Base-by-base conservation (phyloP, 768 basidiomycete genomes). In the Mycena pura region DNA sequence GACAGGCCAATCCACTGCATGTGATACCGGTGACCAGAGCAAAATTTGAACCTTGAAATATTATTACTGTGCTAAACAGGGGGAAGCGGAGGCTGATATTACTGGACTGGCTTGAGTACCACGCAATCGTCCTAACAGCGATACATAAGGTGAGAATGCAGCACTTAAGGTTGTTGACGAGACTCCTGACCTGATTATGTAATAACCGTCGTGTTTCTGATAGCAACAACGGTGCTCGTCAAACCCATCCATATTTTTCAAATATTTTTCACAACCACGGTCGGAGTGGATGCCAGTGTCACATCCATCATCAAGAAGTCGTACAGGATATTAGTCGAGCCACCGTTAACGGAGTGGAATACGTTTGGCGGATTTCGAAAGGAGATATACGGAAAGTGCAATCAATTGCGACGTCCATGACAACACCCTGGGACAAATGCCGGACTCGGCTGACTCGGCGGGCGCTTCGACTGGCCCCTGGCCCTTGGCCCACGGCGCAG, bases 1-100 rank as follows among this genome's bases (percentile, higher is more conserved):
- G 72, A 73, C 13, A 75, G 66, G 21, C 74, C 73, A 72, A 74
- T 25, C 73, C 74, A 52, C 46, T 70, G 54, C 74, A 75, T 31
- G 70, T 75, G 24, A 75, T 73, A 22, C 70, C 68, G 21, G 64
- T 71, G 9, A 72, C 71, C 0, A 63, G 61, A 1, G 69, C 72
- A 31, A 69, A 73, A 57, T 74, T 70, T 13, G 69, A 68, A 6
- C 72, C 64, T 64, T 24, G 22, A 27, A 13, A 7, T 22, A 10
- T 9, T 5, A 22, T 19, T 32, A 39, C n/a, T n/a, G 27, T 15
- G 15, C 10, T 7, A 41, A 9, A 13, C 6, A 14, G 22, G 36
- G n/a, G n/a, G n/a, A n/a, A n/a, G n/a, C 6, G 17, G 15, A 17
- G 8, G 7, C 8, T 24, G 17, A 41, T 36, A 15, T 27, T 31